Evolutionary conservation across 1,139 yeast genomes (phyloP), one percentile per base, ranked within the genome.

Genomic region (Wickerhamomyces sp.): DNA sequence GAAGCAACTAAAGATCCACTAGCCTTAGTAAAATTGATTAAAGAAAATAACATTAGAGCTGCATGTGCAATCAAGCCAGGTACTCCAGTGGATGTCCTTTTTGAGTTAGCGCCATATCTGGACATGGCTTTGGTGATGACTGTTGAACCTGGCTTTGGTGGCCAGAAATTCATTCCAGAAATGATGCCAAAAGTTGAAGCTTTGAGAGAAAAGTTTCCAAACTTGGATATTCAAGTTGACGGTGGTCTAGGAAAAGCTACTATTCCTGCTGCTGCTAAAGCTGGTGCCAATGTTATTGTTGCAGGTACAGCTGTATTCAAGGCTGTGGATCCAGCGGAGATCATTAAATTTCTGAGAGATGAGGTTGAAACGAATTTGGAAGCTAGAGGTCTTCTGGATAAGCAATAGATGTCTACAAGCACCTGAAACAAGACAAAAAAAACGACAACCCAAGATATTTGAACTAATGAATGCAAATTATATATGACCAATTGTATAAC

Each of bases 81-180:
- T 23, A 93, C 99, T 1, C 80, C 93, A 1, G 94, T 86, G 18
- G 94, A 84, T 41, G 95, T 76, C 3, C 71, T 89, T 32, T 80
- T 70, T 52, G 91, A 86, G 21, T 64, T 86, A 46, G 93, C 80
- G 22, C 80, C 82, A 37, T 66, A 77, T 45, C 68, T 91, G 49
- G 97, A 93, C 58, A 85, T 91, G 95, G 91, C 88, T 8, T 70
- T 91, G 42, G 82, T 91, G 35, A 93, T 91, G 98, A 91, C 98
- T 4, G 98, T 91, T 29, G 98, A 91, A 61, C 98, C 98, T 8
- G 98, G 98, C 1, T 91, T 91, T 56, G 98, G 98, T 23, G 99
- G 99, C 32, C 99, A 91, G 62, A 84, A 83, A 60, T 93, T 91
- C 68, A 88, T 86, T 96, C 68, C 77, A 13, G 85, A 80, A 43